Evolutionary conservation across 208 protist genomes (phyloP).

Genomic region (Porcisia hertigi): DNA sequence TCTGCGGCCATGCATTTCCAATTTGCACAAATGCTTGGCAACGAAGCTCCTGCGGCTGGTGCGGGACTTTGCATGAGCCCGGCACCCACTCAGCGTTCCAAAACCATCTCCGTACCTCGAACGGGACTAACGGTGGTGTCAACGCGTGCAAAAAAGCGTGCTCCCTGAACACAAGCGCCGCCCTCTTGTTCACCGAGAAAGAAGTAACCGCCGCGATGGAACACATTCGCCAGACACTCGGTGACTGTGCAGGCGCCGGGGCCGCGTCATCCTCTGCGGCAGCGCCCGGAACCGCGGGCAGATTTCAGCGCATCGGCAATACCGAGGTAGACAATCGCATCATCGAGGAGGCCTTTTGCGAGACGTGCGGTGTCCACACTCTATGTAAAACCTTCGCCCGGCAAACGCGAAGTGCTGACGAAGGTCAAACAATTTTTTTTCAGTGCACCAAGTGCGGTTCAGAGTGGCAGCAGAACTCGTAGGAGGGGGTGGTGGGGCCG

Average conservation of each 20-base stretch:
- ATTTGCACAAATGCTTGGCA: constrained; percentile 32
- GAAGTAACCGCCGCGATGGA: constrained; percentile 38
- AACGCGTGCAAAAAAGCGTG: constrained; percentile 14
- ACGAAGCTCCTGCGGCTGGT: constrained; percentile 34
- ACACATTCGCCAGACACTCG: constrained; percentile 27
- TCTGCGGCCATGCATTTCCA: constrained; percentile 68
- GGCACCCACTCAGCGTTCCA: constrained; percentile 29
- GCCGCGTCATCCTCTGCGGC: constrained; percentile 1
- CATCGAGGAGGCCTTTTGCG: constrained; percentile 88
- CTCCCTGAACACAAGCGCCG: constrained; percentile 32
- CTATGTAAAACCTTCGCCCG: constrained; percentile 82
- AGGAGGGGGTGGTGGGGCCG: constrained; percentile 16
- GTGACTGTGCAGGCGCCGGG: constrained; percentile 11
- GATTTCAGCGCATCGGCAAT: constrained; percentile 30
- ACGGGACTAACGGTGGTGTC: neutral
- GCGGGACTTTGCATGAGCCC: constrained; percentile 39
- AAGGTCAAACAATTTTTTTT: constrained; percentile 93
- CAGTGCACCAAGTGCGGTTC: constrained; percentile 85
- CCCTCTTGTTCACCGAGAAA: constrained; percentile 51
- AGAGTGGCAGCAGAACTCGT: constrained; percentile 93
- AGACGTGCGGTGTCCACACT: constrained; percentile 65
- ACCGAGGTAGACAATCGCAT: constrained; percentile 83
- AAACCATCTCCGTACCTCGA: constrained; percentile 1
- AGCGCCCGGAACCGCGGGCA: neutral
- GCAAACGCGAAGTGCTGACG: constrained; percentile 91